phyloP scores from a whole-genome alignment of 140 eudicot species.

The Cichorium intybus region DNA sequence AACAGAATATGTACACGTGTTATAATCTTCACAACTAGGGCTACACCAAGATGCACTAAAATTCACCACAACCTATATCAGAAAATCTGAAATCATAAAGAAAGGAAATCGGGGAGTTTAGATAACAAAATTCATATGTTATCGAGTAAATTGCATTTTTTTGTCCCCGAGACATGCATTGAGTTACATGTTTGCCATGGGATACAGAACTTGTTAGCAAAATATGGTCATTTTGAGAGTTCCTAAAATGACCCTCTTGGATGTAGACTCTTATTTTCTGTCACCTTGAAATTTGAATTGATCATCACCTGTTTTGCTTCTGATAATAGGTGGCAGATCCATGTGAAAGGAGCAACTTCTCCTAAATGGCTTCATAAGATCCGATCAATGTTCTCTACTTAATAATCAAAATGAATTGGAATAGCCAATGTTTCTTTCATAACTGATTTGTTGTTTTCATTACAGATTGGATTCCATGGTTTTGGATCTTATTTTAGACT shows the following conservation, averaged over 20 bases:
- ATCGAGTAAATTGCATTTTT: too few relatives aligned
- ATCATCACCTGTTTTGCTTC: slow-evolving; percentile 29
- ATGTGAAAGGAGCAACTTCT: slow-evolving; percentile 47
- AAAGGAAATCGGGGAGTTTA: too few relatives aligned
- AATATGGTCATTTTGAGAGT: slow-evolving; percentile 20
- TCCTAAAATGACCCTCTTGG: slow-evolving; percentile 19
- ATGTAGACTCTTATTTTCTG: slow-evolving; percentile 22
- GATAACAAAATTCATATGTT: too few relatives aligned
- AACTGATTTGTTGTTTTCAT: slow-evolving; percentile 10
- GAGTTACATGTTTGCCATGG: slow-evolving; percentile 23
- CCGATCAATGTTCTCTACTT: slow-evolving; percentile 17
- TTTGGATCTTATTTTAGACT: slow-evolving; percentile 28
- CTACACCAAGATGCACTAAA: too few relatives aligned
- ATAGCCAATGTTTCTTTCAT: slow-evolving; percentile 23
- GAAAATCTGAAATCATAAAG: too few relatives aligned
- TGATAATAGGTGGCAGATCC: slow-evolving; percentile 28
- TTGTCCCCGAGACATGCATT: too few relatives aligned
- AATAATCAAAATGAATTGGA: slow-evolving; percentile 22
- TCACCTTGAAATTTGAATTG: slow-evolving; percentile 25
- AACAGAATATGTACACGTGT: too few relatives aligned
- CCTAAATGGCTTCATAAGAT: slow-evolving; percentile 33
- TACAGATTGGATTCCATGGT: slow-evolving; percentile 34
- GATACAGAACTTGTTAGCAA: slow-evolving; percentile 22
- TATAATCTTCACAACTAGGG: too few relatives aligned
- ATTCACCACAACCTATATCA: too few relatives aligned